Base-by-base conservation (phyloP, 148 eudicot species). In the Rhododendron molle region DNA sequence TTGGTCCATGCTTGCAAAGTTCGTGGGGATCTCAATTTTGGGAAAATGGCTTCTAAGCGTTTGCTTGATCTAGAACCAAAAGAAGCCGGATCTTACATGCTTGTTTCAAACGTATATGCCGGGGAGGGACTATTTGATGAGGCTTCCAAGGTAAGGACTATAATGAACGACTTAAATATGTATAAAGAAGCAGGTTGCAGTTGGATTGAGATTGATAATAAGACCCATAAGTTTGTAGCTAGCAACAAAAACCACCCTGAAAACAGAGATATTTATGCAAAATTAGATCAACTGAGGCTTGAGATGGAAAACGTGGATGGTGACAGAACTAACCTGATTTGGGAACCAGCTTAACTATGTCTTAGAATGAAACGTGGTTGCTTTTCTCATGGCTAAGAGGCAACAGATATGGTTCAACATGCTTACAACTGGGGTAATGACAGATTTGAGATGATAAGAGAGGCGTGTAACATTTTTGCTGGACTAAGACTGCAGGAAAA, bases 121-220 rank as follows among this genome's bases (percentile, higher is more conserved):
- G 38, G 67, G 34, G 79, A 30, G 47, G 84, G 84, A 40, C 72
- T 85, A 84, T 69, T 85, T 11, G 69, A 62, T 32, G 84, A 69
- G 69, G 84, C 87, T 72, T 50, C 56, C 18, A 73, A 30, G 81
- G 87, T 86, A 60, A 81, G 84, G 65, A 81, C 87, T 7, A 38
- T 9, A 32, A 81, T 86, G 87, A 86, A 80, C 20, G 58, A 86
- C 84, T 86, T 81, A 44, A 36, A 73, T 11, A 72, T 80, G 0
- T 38, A 36, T 0, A 86, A 86, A 73, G 81, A 86, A 81, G 80
- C 81, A 16, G 87, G 87, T 34, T 86, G 85, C 44, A 86, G 87
- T 34, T 86, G 87, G 85, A 86, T 81, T 86, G 87, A 86, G 85
- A 86, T 86, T n/a, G 44, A 73, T 72, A 86, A 81, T 28, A 86